Base-by-base conservation (phyloP, 768 basidiomycete genomes). In the Pholiota molesta region DNA sequence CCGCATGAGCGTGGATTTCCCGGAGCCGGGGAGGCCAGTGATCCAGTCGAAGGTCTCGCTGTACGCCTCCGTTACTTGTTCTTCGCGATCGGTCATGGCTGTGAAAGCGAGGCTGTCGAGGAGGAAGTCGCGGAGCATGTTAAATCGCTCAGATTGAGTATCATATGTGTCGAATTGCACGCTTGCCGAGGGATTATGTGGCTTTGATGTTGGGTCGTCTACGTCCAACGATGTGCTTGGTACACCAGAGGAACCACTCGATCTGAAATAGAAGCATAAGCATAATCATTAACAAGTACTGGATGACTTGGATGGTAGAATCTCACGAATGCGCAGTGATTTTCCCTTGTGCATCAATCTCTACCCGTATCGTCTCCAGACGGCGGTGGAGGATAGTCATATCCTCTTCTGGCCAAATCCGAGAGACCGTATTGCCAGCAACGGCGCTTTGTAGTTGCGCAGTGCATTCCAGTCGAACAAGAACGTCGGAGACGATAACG, bases 21-120 rank as follows among this genome's bases (percentile, higher is more conserved):
- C 61, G 33, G 61, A 62, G 13, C 61, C 61, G 10, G 61, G 56
- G 1, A 54, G 37, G 10, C 61, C 61, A 23, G 51, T 52, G 17
- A 62, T 62, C 61, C 61, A 62, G 31, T 58, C 51, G 61, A 62
- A 62, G 5, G 61, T 62, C 14, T 58, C 52, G 51, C 55, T 62
- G 42, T 58, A 62, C 10, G 61, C 61, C 45, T 62, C 56, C 5
- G 61, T 58, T 14, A 62, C 61, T 62, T 62, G 61, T 14, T 62
- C 61, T 35, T 62, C 61, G 9, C 61, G 56, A 39, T 62, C 61
- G 4, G 19, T 45, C 61, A 62, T 62, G 13, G 61, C 61, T 19
- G 49, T 62, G 19, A 62, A 62, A 14, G 57, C 61, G 28, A 62
- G 61, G 16, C 49, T 51, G 35, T 62, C 61, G 37, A 62, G 42